phyloP scores from a whole-genome alignment of 106 monocot genomes.

The Phalaenopsis aphrodite region DNA sequence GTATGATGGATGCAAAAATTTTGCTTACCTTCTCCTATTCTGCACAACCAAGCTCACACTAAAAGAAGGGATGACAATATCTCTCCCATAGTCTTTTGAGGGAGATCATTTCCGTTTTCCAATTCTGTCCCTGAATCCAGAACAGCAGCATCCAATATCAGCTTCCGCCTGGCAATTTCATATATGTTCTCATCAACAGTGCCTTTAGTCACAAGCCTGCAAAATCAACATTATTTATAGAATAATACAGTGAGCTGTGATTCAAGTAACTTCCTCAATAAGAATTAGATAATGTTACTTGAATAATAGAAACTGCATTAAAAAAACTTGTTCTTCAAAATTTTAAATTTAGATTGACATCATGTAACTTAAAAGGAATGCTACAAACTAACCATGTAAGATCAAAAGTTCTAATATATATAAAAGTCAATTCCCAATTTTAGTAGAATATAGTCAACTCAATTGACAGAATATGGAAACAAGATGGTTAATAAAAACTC shows the following conservation, averaged over 20 bases:
- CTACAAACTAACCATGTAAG: not conserved
- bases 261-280: not conserved
- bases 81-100: constrained; percentile 95
- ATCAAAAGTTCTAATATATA: not conserved
- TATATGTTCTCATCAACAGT: constrained; percentile 92
- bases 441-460: too few species aligned
- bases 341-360: not conserved
- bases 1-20: not conserved
- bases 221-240: constrained; percentile 4
- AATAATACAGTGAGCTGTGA: not conserved
- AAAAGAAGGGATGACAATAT: constrained; percentile 79
- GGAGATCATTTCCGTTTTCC: constrained; percentile 47
- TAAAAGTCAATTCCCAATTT: too few species aligned
- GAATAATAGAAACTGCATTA: not conserved
- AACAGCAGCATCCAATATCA: constrained; percentile 88
- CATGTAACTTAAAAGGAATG: not conserved
- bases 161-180: constrained; percentile 87
- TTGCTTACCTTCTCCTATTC: not conserved
- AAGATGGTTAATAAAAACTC: too few species aligned
- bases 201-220: constrained; percentile 83
- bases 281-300: not conserved
- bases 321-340: not conserved
- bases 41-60: constrained; percentile 23
- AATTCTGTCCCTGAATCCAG: constrained; percentile 52
- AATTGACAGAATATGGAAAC: too few species aligned